Evolutionary conservation across 2,329 filamentous ascomycete genomes (phyloP), one percentile per base, ranked within the genome.

Genomic region (Seiridium cupressi): DNA sequence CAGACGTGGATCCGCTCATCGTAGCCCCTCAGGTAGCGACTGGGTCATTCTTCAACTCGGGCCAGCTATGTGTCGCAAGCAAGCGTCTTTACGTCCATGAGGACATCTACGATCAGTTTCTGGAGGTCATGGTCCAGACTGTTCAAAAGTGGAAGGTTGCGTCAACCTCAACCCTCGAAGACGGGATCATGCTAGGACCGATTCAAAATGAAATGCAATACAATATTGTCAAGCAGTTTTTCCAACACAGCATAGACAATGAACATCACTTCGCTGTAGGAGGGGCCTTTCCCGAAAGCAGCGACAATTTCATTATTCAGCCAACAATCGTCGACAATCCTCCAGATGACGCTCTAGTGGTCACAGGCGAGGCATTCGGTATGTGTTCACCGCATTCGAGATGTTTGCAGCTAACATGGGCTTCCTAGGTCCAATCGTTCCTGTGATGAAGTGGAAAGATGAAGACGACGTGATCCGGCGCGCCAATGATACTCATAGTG

Each of bases 401-500:
- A 53, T 53, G 9, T 6, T 11, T 4, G 6, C 34, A 13, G 34
- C 53, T 55, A 44, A 55, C 38, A 35, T 55, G 10, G 1, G 18
- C 7, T 13, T 1, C 11, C 9, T 18, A 55, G 54, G 69, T n/a
- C 78, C 77, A 7, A 76, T 81, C 59, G 63, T 81, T 0, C 77
- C 79, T 0, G 70, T 76, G 2, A 70, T 78, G 62, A 77, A 75
- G 18, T 81, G 76, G 73, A 67, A 68, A 3, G 72, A 76, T 34
- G 76, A 79, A 58, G 74, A 74, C 36, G 79, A 81, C 44, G 77
- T 80, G 49, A 76, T 81, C 63, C 63, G 62, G 36, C 70, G 77
- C 34, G 78, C 77, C 44, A 85, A 85, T 70, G 69, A 79, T 69
- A 80, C 76, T 34, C 76, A 79, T 46, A 75, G 74, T 7, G 82